phyloP scores from a whole-genome alignment of 164 flowering plant species.

The Stephania cephalantha region DNA sequence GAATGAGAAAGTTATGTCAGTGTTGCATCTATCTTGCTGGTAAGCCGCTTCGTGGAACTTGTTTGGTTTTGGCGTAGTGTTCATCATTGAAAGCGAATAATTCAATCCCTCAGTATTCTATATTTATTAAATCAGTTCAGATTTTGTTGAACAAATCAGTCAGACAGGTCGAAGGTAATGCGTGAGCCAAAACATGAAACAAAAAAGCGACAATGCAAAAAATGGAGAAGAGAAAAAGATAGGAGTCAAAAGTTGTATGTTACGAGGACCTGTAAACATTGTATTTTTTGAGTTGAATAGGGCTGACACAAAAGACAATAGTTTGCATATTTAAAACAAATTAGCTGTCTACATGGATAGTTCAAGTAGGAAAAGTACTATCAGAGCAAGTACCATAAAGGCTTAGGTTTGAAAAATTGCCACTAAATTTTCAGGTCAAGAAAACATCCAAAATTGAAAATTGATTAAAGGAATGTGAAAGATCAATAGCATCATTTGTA shows the following conservation, averaged over 20 bases:
- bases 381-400: not conserved
- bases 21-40: too few species aligned
- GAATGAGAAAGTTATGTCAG: too few species aligned
- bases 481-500: not conserved
- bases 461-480: not conserved
- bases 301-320: not conserved
- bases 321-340: not conserved
- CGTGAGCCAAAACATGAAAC: not conserved
- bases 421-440: not conserved
- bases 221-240: not conserved
- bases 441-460: not conserved
- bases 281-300: not conserved
- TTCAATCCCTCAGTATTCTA: too few species aligned
- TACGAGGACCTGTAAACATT: not conserved
- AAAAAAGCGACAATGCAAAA: not conserved
- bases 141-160: not conserved
- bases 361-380: not conserved
- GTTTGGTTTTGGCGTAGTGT: too few species aligned
- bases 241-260: not conserved
- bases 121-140: not conserved
- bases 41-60: too few species aligned
- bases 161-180: not conserved
- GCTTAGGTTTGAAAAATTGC: not conserved
- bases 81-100: too few species aligned
- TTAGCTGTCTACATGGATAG: not conserved